These are phyloP conservation scores for Plantago ovata DNA, from an alignment of 257 asterid genomes.

Conservation along the genomic window DNA sequence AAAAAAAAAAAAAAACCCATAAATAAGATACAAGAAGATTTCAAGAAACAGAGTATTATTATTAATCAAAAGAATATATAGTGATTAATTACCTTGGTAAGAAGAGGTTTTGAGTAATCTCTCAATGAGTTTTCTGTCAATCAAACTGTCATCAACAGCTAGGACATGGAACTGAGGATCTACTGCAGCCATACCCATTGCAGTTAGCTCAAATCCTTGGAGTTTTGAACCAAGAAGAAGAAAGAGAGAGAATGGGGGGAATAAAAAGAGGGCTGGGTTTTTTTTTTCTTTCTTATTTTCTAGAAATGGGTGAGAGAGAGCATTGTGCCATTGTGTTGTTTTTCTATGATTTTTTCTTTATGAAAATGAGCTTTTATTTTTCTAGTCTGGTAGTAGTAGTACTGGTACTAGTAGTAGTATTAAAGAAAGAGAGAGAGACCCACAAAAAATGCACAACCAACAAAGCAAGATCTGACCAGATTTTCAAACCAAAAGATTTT, in stretches of 20 bases:
- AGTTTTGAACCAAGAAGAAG: neutral
- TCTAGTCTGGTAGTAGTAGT: no score
- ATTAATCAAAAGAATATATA: conserved; percentile 6
- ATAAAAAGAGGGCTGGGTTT: no score
- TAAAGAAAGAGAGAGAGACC: neutral
- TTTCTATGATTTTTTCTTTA: neutral
- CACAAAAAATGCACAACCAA: conserved; percentile 54
- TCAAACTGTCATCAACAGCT: conserved; percentile 62
- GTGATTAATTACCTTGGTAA: conserved; percentile 27
- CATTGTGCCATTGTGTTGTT: neutral
- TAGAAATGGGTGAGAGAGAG: neutral
- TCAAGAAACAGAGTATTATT: neutral
- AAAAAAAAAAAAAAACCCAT: conserved; percentile 10
- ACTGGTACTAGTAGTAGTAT: no score
- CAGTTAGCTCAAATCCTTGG: neutral
- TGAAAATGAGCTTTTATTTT: conserved; percentile 6
- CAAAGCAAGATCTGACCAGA: conserved; percentile 89
- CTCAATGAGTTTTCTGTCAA: conserved; percentile 61
- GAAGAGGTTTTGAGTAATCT: conserved; percentile 49
- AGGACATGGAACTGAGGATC: conserved; percentile 56
- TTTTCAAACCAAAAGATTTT: conserved; percentile 32
- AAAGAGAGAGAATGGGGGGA: neutral
- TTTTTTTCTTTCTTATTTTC: neutral
- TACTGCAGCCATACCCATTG: conserved; percentile 23
- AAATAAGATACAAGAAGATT: conserved; percentile 7